Conservation (phyloP, 2,329 filamentous ascomycete species). For the Zymoseptoria crescenta region DNA sequence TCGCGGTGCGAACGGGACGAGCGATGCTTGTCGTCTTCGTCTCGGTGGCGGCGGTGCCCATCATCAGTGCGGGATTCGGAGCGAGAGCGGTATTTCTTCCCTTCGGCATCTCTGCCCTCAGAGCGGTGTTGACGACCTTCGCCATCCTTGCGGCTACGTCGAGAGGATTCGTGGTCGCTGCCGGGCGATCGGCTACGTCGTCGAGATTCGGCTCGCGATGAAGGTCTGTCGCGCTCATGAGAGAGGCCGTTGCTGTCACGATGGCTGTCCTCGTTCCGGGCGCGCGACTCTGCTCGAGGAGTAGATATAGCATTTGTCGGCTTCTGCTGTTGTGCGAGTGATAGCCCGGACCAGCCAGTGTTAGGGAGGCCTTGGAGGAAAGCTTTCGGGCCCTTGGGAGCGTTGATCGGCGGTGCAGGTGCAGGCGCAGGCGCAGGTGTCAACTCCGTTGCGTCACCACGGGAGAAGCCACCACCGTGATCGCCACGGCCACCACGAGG, state of each 20-base stretch:
- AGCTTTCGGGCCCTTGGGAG: conserved; percentile 86
- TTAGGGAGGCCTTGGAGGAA: conserved; percentile 86
- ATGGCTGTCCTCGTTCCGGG: background rate
- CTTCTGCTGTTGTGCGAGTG: conserved; percentile 24
- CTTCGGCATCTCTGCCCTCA: conserved; percentile 36
- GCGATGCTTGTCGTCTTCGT: conserved; percentile 32
- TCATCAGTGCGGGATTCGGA: conserved; percentile 57
- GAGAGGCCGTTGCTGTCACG: conserved; percentile 2
- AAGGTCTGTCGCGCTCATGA: conserved; percentile 9
- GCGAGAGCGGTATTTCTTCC: conserved; percentile 48
- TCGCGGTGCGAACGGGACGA: conserved; percentile 42
- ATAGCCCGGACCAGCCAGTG: conserved; percentile 62
- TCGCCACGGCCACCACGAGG: conserved; percentile 41
- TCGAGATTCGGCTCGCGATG: conserved; percentile 32
- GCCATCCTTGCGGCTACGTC: conserved; percentile 22
- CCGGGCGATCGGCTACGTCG: conserved; percentile 46
- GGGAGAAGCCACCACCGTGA: conserved; percentile 24
- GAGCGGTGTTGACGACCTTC: conserved; percentile 37
- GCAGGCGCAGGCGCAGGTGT: conserved; percentile 21
- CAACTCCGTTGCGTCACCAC: conserved; percentile 18
- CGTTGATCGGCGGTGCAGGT: conserved; percentile 38
- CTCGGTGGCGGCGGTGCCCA: conserved; percentile 49
- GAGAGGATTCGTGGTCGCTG: conserved; percentile 26
- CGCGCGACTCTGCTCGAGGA: conserved; percentile 9
- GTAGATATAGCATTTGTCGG: conserved; percentile 4